Evolutionary conservation across 1,139 yeast genomes (phyloP).

Genomic region (Taphrina flavorubra): DNA sequence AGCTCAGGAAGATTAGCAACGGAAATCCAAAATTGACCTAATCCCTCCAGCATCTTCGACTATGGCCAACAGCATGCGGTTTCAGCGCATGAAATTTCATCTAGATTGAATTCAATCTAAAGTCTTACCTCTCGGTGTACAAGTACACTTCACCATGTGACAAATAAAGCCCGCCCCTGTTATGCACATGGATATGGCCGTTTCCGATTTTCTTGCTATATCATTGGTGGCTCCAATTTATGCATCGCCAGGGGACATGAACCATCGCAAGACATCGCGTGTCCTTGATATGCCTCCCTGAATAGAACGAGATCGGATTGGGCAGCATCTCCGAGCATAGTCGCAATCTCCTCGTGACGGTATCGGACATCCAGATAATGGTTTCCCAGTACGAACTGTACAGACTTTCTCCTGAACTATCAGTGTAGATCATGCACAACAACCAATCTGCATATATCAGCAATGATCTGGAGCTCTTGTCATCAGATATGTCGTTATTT

Average conservation of each 20-base stretch:
- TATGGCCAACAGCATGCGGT: not conserved
- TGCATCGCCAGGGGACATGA: not conserved
- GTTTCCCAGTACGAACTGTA: too few relatives aligned
- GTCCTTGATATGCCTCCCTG: not conserved
- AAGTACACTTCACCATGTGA: not conserved
- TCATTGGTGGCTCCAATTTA: not conserved
- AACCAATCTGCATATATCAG: not conserved
- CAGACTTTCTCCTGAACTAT: not conserved
- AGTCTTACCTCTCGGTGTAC: slow-evolving; percentile 4
- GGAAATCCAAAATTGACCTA: not conserved
- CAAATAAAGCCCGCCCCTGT: slow-evolving; percentile 9
- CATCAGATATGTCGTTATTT: not conserved
- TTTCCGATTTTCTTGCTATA: not conserved
- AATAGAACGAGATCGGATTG: not conserved
- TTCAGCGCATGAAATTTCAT: slow-evolving; percentile 1
- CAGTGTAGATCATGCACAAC: slow-evolving; percentile 1
- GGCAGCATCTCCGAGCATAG: not conserved
- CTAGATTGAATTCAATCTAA: not conserved
- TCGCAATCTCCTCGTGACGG: not conserved
- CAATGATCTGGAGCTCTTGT: not conserved
- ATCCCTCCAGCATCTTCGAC: not conserved
- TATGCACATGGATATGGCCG: not conserved
- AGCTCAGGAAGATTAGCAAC: not conserved
- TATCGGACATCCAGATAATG: not conserved
- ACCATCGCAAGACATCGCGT: not conserved